Evolutionary conservation across 352 stramenopile species (phyloP).

Genomic region (Pilasporangium apinafurcum): DNA sequence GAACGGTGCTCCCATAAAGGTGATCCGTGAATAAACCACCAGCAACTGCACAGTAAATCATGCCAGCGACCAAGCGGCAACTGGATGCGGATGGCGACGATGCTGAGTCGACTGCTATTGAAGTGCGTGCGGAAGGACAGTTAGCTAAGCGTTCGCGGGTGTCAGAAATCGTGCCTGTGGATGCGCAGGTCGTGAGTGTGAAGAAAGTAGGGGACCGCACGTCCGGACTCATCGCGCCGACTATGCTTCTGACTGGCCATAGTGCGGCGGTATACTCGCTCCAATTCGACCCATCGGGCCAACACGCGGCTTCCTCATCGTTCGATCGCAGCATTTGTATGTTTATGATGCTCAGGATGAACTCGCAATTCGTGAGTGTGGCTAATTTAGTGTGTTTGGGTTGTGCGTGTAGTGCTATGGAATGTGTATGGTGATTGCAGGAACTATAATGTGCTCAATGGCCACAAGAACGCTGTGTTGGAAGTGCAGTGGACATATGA

Average conservation of each 20-base stretch:
- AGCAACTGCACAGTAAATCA: no score
- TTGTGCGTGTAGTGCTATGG: constrained; percentile 74
- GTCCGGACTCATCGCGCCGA: constrained; percentile 58
- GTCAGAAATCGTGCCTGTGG: constrained; percentile 68
- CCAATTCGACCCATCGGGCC: constrained; percentile 71
- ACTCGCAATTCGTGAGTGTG: background rate
- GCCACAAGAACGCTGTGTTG: constrained; percentile 95
- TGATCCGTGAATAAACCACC: no score
- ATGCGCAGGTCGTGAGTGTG: constrained; percentile 43
- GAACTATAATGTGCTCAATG: constrained; percentile 92
- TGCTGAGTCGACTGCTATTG: constrained; percentile 17
- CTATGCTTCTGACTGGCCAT: constrained; percentile 77
- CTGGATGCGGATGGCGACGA: constrained; percentile 7
- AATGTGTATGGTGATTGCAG: constrained; percentile 86
- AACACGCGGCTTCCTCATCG: constrained; percentile 62
- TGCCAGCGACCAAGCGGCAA: constrained; percentile 11
- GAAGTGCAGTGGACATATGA: constrained; percentile 91
- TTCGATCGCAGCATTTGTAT: constrained; percentile 65
- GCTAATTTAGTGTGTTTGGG: background rate
- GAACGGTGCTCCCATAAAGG: no score
- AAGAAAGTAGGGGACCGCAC: constrained; percentile 51
- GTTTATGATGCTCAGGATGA: constrained; percentile 8
- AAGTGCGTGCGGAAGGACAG: constrained; percentile 15
- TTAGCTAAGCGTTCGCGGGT: constrained; percentile 63
- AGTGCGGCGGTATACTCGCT: constrained; percentile 70